These are phyloP conservation scores for Tolypocladium album DNA, from an alignment of 2,329 filamentous ascomycete species.

Conservation along the genomic window DNA sequence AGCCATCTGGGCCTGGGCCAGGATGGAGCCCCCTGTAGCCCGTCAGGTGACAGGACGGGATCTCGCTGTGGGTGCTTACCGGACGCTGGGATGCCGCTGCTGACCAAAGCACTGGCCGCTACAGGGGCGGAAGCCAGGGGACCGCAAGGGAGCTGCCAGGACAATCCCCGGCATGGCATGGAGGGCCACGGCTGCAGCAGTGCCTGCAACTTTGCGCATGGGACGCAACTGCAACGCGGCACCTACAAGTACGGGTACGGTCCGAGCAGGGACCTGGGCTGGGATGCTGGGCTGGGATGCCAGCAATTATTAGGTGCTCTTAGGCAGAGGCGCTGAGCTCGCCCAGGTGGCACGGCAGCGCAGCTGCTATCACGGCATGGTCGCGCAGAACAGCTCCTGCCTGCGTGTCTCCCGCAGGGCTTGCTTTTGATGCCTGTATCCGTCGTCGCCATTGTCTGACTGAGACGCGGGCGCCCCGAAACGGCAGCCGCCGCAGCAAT, in stretches of 20 bases:
- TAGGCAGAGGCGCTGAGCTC: not conserved
- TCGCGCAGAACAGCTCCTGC: not conserved
- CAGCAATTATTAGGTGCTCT: no score
- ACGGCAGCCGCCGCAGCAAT: not conserved
- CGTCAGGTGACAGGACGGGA: conserved; percentile 6
- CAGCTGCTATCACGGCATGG: not conserved
- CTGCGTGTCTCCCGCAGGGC: not conserved
- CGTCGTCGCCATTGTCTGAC: not conserved
- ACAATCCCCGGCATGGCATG: not conserved
- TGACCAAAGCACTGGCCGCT: conserved; percentile 5
- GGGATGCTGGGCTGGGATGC: not conserved
- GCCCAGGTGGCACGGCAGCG: not conserved
- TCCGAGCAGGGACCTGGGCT: not conserved
- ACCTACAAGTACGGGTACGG: not conserved
- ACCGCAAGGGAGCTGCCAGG: not conserved
- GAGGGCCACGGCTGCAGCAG: not conserved
- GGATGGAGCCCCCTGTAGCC: not conserved
- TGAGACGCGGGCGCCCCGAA: not conserved
- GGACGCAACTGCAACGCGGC: not conserved
- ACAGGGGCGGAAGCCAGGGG: conserved; percentile 3
- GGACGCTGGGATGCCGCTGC: not conserved
- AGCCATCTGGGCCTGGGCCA: conserved; percentile 3
- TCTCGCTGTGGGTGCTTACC: conserved; percentile 1
- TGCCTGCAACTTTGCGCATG: not conserved
- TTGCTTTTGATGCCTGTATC: not conserved